These are phyloP conservation scores for Heritiera fomes DNA, from an alignment of 345 rosid genomes.

Conservation along the genomic window DNA sequence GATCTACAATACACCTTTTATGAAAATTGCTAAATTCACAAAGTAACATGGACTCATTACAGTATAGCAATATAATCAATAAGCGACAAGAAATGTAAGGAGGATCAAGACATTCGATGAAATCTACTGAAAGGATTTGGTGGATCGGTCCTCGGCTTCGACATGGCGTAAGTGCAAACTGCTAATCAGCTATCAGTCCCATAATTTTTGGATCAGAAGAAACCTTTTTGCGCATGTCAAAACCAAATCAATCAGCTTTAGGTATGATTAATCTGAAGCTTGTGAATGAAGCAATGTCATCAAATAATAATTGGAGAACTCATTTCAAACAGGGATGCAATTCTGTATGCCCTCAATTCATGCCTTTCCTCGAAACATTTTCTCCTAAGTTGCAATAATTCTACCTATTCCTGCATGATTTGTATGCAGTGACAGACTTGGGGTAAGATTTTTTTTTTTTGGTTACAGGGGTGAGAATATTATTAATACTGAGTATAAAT, in stretches of 20 bases:
- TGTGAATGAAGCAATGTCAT: neutral
- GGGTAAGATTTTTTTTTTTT: too few species aligned
- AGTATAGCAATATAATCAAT: neutral
- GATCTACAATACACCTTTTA: neutral
- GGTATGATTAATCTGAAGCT: neutral
- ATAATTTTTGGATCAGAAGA: conserved; percentile 10
- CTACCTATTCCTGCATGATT: conserved; percentile 11
- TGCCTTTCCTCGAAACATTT: neutral
- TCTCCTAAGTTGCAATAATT: neutral
- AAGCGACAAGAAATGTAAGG: neutral
- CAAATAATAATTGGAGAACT: neutral
- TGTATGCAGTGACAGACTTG: too few species aligned
- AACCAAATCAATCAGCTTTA: conserved; percentile 16
- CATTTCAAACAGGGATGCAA: neutral
- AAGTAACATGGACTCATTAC: too few species aligned
- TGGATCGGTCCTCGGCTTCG: neutral
- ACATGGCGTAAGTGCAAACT: neutral
- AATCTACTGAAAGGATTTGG: conserved; percentile 7
- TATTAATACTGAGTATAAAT: too few species aligned
- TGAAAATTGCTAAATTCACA: neutral
- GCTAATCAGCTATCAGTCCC: neutral
- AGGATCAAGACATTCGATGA: neutral
- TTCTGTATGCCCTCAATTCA: neutral
- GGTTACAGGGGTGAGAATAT: too few species aligned
- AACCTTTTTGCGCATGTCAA: conserved; percentile 14